phyloP scores from a whole-genome alignment of 179 eudicot species.

The Silene vulgaris region DNA sequence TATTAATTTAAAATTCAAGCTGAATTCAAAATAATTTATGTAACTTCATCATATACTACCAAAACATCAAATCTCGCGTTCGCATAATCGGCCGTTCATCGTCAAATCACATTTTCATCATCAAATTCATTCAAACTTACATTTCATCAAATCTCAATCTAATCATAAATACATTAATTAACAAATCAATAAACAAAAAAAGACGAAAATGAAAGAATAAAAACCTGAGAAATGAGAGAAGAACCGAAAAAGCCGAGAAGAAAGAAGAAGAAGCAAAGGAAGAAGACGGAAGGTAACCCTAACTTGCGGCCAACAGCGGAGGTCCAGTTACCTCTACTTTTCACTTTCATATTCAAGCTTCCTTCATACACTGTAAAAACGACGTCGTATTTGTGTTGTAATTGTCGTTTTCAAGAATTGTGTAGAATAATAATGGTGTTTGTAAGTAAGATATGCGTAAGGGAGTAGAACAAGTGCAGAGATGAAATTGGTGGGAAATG shows the following conservation, averaged over 20 bases:
- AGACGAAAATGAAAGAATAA: neutral
- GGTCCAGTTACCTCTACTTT: slow-evolving; percentile 43
- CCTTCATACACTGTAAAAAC: neutral
- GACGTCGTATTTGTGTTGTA: neutral
- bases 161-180: neutral
- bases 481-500: slow-evolving; percentile 16
- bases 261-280: slow-evolving; percentile 64
- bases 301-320: slow-evolving; percentile 36
- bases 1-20: neutral
- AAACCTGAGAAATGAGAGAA: slow-evolving; percentile 54
- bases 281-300: slow-evolving; percentile 58
- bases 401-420: neutral
- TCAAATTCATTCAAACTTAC: neutral
- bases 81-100: neutral
- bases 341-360: slow-evolving; percentile 46
- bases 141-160: neutral
- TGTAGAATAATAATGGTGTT: neutral
- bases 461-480: neutral
- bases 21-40: neutral
- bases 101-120: slow-evolving; percentile 3
- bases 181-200: neutral
- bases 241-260: slow-evolving; percentile 72
- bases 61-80: neutral
- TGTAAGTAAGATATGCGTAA: neutral
- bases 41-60: neutral